Evolutionary conservation across 805 yeast genomes (phyloP).

Genomic region (Peterozyma xylosa): DNA sequence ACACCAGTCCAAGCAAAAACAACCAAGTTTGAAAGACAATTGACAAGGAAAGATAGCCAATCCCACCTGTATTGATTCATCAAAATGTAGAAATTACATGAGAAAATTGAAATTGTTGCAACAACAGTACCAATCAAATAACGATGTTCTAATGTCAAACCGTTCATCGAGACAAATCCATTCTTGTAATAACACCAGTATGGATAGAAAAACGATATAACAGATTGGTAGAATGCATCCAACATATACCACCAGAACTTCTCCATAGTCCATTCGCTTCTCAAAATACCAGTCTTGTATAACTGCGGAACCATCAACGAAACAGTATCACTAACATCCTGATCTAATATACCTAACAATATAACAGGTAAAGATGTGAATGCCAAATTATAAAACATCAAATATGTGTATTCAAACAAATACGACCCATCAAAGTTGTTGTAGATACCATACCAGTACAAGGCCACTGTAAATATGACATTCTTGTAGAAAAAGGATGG

Average conservation of each 20-base stretch:
- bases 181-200: constrained; percentile 47
- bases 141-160: constrained; percentile 54
- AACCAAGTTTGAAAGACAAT: constrained; percentile 45
- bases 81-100: constrained; percentile 61
- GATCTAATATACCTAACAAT: constrained; percentile 65
- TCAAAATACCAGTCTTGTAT: constrained; percentile 58
- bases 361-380: constrained; percentile 78
- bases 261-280: constrained; percentile 52
- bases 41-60: constrained; percentile 50
- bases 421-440: constrained; percentile 69
- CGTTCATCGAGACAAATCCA: constrained; percentile 32
- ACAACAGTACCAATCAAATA: constrained; percentile 65
- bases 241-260: constrained; percentile 56
- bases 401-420: constrained; percentile 67
- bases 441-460: constrained; percentile 72
- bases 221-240: constrained; percentile 71
- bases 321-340: constrained; percentile 62
- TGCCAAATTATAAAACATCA: constrained; percentile 74
- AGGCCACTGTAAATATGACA: constrained; percentile 62
- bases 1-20: constrained; percentile 76
- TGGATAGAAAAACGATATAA: constrained; percentile 60
- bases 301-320: constrained; percentile 65
- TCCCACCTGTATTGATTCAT: constrained; percentile 75
- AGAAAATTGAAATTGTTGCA: constrained; percentile 51
- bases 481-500: constrained; percentile 77